Evolutionary conservation across 2,329 filamentous ascomycete genomes (phyloP).

Genomic region (Claviceps monticola): DNA sequence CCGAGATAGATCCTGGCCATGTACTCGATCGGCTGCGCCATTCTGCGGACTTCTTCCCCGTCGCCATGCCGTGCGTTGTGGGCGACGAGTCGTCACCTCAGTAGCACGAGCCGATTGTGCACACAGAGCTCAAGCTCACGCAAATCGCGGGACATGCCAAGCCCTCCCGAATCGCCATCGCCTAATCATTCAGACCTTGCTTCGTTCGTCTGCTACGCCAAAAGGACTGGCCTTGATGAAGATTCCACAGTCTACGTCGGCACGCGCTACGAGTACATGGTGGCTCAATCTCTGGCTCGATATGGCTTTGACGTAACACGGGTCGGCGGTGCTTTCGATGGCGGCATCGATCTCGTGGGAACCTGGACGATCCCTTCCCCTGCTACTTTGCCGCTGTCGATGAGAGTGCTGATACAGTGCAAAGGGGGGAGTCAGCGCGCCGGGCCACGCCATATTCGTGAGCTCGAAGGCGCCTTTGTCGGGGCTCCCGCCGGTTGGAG

Average conservation of each 20-base stretch:
- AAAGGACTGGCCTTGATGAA: slow-evolving; percentile 38
- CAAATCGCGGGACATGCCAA: slow-evolving; percentile 1
- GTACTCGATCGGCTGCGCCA: background rate
- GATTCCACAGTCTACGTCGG: slow-evolving; percentile 51
- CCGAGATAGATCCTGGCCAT: background rate
- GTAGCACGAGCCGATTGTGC: background rate
- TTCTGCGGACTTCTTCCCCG: background rate
- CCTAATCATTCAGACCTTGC: slow-evolving; percentile 47
- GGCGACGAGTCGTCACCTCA: background rate
- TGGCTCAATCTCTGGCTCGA: slow-evolving; percentile 37
- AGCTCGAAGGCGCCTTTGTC: slow-evolving; percentile 65
- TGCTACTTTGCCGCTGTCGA: slow-evolving; percentile 12
- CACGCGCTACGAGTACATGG: slow-evolving; percentile 65
- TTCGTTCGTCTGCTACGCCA: slow-evolving; percentile 52
- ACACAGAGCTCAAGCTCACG: background rate
- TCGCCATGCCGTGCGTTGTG: background rate
- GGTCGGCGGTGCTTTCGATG: slow-evolving; percentile 52
- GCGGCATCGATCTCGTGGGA: slow-evolving; percentile 62
- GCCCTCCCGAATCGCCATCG: slow-evolving; percentile 32
- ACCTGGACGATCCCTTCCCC: slow-evolving; percentile 43
- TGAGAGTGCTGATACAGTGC: slow-evolving; percentile 50
- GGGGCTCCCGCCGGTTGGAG: slow-evolving; percentile 63
- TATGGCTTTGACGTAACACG: slow-evolving; percentile 53
- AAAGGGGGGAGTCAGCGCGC: slow-evolving; percentile 43
- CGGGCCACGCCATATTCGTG: slow-evolving; percentile 51